Evolutionary conservation across 2,329 filamentous ascomycete species (phyloP).

Genomic region (Talaromyces funiculosus): DNA sequence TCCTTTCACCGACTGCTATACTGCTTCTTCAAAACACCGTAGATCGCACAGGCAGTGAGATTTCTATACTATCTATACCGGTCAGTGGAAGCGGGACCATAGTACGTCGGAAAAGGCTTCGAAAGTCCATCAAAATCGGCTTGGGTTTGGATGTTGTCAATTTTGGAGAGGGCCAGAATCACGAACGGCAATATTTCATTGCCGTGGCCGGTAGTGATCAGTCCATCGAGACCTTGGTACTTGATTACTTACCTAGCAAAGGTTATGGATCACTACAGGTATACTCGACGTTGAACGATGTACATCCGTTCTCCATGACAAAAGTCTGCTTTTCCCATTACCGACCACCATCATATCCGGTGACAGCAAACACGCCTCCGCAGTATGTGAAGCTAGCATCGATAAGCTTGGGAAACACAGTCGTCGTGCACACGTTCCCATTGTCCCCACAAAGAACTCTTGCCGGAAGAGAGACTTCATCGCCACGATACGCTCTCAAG

Average conservation of each 20-base stretch:
- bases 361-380: slow-evolving; percentile 43
- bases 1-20: slow-evolving; percentile 49
- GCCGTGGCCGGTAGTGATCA: slow-evolving; percentile 76
- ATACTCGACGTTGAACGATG: slow-evolving; percentile 50
- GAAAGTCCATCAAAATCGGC: slow-evolving; percentile 64
- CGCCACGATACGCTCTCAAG: slow-evolving; percentile 65
- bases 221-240: slow-evolving; percentile 69
- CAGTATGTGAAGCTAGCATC: slow-evolving; percentile 72
- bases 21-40: slow-evolving; percentile 53
- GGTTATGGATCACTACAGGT: slow-evolving; percentile 43
- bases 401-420: slow-evolving; percentile 71
- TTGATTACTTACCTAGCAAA: slow-evolving; percentile 56
- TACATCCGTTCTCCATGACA: slow-evolving; percentile 56
- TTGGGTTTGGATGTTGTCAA: slow-evolving; percentile 72
- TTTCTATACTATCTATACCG: slow-evolving; percentile 44
- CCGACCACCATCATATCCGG: slow-evolving; percentile 45
- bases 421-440: slow-evolving; percentile 73
- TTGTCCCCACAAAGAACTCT: slow-evolving; percentile 42
- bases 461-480: slow-evolving; percentile 35
- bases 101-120: slow-evolving; percentile 53
- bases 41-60: slow-evolving; percentile 50
- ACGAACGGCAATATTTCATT: slow-evolving; percentile 70
- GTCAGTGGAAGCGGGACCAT: slow-evolving; percentile 35
- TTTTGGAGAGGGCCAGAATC: slow-evolving; percentile 50
- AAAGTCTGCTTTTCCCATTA: slow-evolving; percentile 50